Evolutionary conservation across 2,329 filamentous ascomycete genomes (phyloP), one percentile per base, ranked within the genome.

Genomic region (Cladorrhinum sp.): DNA sequence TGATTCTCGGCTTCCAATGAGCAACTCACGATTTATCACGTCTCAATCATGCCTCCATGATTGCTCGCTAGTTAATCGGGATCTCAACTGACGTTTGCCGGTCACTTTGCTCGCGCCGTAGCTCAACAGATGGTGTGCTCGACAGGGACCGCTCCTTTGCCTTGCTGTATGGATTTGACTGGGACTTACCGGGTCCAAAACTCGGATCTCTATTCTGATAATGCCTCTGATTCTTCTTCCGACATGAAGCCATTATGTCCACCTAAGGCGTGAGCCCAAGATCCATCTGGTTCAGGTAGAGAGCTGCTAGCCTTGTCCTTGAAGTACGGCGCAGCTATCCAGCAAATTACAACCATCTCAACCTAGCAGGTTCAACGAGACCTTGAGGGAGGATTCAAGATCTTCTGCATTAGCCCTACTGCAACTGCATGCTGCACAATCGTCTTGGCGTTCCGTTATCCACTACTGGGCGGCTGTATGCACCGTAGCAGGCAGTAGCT

Each of bases 361-460:
- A 20, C 49, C 27, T 32, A 6, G 48, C 36, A 41, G 6, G 36
- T 41, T 41, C 5, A 18, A 41, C 32, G 41, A 22, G 41, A 45
- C 7, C 41, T 18, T 18, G n/a, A 18, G 18, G 41, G 32, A 25
- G 23, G n/a, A 58, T 41, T 52, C 56, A 24, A 58, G 56, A 58
- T 58, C 56, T 52, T 23, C 27, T 58, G 56, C 56, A 58, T 58
- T 58, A 58, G 56, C 56, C 27, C 36, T 18, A n/a, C 41, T 45
- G 49, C 49, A 51, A 50, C 22, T 45, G 48, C 56, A 29, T 41
- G 56, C 56, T 58, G 56, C 56, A 58, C 20, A 32, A 20, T 48
- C n/a, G 18, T 29, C 56, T 58, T 58, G 56, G 45, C 56, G 23
- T 50, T 22, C 13, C 22, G 24, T n/a, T 50, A 24, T 50, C 49